Conservation (phyloP, 2,329 filamentous ascomycete genomes). For the Claviceps citrina region DNA sequence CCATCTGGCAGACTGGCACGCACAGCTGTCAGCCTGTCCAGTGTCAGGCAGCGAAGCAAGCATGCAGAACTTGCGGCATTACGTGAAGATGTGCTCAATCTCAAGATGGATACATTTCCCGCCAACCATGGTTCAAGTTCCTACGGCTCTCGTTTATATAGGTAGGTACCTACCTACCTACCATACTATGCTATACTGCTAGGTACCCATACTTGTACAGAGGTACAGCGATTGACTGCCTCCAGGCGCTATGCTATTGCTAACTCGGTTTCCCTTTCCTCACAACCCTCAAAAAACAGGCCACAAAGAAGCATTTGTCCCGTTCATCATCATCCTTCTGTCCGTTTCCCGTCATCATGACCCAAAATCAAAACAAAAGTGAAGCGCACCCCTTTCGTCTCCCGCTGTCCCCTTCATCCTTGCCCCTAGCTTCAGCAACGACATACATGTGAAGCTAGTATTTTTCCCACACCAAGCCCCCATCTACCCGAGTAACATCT, state of each 20-base stretch:
- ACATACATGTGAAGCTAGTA: background rate
- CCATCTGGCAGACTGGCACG: too few species aligned
- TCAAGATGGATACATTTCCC: too few species aligned
- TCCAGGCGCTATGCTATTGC: slow-evolving; percentile 5
- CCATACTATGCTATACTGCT: too few species aligned
- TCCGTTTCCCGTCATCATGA: slow-evolving; percentile 1
- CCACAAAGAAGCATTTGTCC: slow-evolving; percentile 1
- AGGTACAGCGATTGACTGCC: slow-evolving; percentile 5
- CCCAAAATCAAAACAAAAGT: background rate
- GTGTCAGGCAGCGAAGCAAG: too few species aligned
- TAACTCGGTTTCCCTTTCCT: background rate
- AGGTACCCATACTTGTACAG: slow-evolving; percentile 1
- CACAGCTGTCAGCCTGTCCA: too few species aligned
- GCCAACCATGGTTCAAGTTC: too few species aligned
- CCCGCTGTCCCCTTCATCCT: background rate
- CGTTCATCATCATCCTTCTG: slow-evolving; percentile 1
- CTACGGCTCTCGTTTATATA: too few species aligned
- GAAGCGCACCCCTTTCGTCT: background rate
- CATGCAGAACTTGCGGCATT: too few species aligned
- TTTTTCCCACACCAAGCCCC: background rate
- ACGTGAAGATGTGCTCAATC: too few species aligned
- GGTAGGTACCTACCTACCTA: too few species aligned
- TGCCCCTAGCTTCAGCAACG: background rate
- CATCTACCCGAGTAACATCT: background rate
- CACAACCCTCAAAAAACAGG: background rate